Base-by-base conservation (phyloP, 495 filamentous ascomycete genomes). In the Chaetomium tenue region DNA sequence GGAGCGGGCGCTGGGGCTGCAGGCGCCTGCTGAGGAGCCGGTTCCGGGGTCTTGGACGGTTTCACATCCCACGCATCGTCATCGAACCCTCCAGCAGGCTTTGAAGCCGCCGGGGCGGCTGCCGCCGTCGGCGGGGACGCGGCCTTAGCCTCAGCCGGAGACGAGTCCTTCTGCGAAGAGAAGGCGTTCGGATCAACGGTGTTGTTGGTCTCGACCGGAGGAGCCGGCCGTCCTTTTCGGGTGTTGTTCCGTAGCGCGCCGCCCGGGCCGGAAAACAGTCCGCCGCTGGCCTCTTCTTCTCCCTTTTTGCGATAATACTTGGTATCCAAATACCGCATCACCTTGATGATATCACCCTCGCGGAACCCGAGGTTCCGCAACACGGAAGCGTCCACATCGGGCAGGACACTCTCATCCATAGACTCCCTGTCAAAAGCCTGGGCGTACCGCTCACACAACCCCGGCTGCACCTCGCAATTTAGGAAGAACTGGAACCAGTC, bases 401-500 rank as follows among this genome's bases (percentile, higher is more conserved):
- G 89, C 51, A 98, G 74, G 33, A 94, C 86, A 51, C 88, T 89
- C 76, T 97, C 92, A 66, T 96, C 92, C 91, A 99, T 98, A 15
- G 92, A 93, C 71, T 99, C 94, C 71, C 86, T 87, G 33, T 83
- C 70, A 69, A 99, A 98, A 12, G 90, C 90, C 70, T 90, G 88
- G 7, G 94, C 87, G 72, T 99, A 99, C 46, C 95, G 84, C 75
- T 97, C 92, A 76, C 94, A 98, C 51, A 94, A 88, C 68, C 93
- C 89, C 40, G 91, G 89, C 60, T 90, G 89, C 63, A 98, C 91
- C 37, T 95, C 94, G 72, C 92, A 92, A 61, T 86, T 83, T 25
- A 99, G 79, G 81, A 99, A 99, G 78, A 99, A 98, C 67, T 97
- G 91, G 71, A 98, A 99, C 94, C 94, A 99, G 74, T 99, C 94